Evolutionary conservation across 2,329 filamentous ascomycete species (phyloP), one percentile per base, ranked within the genome.

Genomic region (Hawksworthiomyces lignivorus): DNA sequence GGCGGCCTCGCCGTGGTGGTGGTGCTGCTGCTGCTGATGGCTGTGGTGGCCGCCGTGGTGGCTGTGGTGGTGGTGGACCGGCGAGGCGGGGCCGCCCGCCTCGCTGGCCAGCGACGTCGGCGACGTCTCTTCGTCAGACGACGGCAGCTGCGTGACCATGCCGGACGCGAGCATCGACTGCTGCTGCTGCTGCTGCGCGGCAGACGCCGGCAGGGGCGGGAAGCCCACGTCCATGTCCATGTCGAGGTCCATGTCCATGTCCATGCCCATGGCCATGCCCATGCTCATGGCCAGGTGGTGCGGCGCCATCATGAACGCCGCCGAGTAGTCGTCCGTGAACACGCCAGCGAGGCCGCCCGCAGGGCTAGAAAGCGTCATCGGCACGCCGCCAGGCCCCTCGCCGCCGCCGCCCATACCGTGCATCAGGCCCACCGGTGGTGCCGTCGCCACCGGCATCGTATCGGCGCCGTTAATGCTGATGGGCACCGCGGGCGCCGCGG

Each of bases 231-330:
- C 36, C 18, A 44, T 20, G 21, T 48, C 43, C 48, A 50, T 45
- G 28, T 36, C 45, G 17, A 46, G 20, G n/a, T 41, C 38, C 37
- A 45, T 29, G 35, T 46, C 39, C 19, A 49, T 41, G 22, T 44
- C 48, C 40, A 46, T 44, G 46, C 63, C 66, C 10, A 69, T 56
- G 19, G 62, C 64, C 15, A 67, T 54, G 36, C 67, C 64, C 56
- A 69, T 61, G 3, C 63, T 63, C 52, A 69, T 56, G 5, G 66
- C 64, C 5, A 70, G 54, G 12, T 47, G 48, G 42, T 49, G 48
- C 12, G 48, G 42, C 6, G 29, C 30, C 11, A 45, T 36, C 38
- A 42, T n/a, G 4, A 48, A 46, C 0, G 31, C 35, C 5, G 39
- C 20, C 1, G 30, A 33, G 31, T 37, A 17, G 21, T 36, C 21